A percentile compares a stretch with the other conserved stretches of the same genome.
Evolutionary conservation across 2,329 filamentous ascomycete genomes (phyloP).

Genomic region (Trichoderma gracile): DNA sequence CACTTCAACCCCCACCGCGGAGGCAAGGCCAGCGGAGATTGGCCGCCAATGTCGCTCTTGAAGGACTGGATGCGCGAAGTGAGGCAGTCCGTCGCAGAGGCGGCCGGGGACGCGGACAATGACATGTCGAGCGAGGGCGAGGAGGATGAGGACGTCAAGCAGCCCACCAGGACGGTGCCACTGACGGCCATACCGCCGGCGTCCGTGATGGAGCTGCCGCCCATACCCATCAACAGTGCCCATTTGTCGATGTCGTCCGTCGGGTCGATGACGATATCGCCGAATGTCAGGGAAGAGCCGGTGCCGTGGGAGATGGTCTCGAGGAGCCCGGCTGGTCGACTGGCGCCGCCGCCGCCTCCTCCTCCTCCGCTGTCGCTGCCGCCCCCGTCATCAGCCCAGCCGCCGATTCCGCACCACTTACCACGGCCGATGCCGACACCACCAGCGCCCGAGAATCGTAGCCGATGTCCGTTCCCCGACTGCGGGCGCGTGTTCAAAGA

Average conservation of each 20-base stretch:
- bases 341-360: constrained; percentile 6
- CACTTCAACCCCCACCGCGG: constrained; percentile 59
- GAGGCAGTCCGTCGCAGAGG: constrained; percentile 51
- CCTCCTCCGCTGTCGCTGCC: constrained; percentile 17
- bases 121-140: constrained; percentile 53
- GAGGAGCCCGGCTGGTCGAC: constrained; percentile 5
- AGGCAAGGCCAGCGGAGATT: constrained; percentile 59
- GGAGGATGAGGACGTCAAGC: constrained; percentile 46
- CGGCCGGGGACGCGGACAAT: constrained; percentile 35
- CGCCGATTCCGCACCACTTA: background rate
- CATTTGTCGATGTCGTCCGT: constrained; percentile 16
- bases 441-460: constrained; percentile 39
- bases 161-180: constrained; percentile 13
- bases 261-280: constrained; percentile 22
- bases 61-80: constrained; percentile 65
- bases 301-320: constrained; percentile 16
- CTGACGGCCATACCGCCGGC: background rate
- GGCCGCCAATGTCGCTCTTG: constrained; percentile 58
- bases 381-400: constrained; percentile 14
- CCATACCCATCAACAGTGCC: constrained; percentile 1
- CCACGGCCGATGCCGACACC: constrained; percentile 6
- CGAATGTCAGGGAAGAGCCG: constrained; percentile 15
- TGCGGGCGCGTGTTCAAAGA: constrained; percentile 64
- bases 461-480: constrained; percentile 57
- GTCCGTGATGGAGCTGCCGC: constrained; percentile 15